These are phyloP conservation scores for Panaeolus cyanescens DNA, from an alignment of 768 basidiomycete genomes.

Conservation along the genomic window DNA sequence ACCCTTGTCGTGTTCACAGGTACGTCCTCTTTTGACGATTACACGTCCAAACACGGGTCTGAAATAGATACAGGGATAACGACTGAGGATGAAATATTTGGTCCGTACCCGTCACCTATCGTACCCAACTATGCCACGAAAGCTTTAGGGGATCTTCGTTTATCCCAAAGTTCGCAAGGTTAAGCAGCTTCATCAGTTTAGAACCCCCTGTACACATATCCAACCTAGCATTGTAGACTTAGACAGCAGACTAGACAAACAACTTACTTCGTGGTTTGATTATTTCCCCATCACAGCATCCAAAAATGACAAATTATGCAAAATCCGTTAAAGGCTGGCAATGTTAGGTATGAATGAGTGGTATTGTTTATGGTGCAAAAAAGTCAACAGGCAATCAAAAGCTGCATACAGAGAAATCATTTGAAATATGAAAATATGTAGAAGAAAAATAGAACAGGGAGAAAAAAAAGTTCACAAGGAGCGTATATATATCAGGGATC, in stretches of 20 bases:
- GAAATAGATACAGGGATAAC: conserved; percentile 64
- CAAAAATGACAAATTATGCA: neutral
- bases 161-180: neutral
- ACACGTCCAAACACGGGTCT: neutral
- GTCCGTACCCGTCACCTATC: conserved; percentile 66
- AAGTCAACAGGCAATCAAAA: neutral
- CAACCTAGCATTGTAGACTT: no score
- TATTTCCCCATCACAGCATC: no score
- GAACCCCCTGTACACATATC: no score
- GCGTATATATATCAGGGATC: conserved; percentile 1
- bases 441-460: neutral
- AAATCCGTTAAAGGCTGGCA: neutral
- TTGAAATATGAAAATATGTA: neutral
- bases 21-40: conserved; percentile 27
- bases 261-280: no score
- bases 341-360: neutral
- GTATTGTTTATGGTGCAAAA: neutral
- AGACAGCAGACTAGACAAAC: no score
- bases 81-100: conserved; percentile 69
- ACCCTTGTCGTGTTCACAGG: conserved; percentile 93
- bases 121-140: conserved; percentile 81
- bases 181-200: no score
- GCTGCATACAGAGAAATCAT: neutral
- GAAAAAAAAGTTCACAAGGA: neutral
- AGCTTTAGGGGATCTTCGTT: conserved; percentile 79